phyloP scores from a whole-genome alignment of 805 yeast species.

The Candida montana region DNA sequence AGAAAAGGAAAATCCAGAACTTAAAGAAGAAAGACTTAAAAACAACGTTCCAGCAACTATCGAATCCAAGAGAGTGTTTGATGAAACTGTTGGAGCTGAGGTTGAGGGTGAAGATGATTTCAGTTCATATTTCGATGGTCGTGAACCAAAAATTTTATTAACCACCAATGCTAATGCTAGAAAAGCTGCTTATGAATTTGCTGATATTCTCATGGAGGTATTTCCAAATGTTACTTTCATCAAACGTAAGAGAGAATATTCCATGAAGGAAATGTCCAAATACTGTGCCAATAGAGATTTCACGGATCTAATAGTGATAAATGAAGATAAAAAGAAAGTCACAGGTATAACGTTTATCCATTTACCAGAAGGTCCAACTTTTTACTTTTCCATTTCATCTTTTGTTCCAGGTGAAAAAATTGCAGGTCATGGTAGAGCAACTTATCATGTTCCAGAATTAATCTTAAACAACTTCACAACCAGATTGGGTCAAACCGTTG shows the following conservation, averaged over 20 bases:
- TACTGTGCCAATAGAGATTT: slow-evolving; percentile 77
- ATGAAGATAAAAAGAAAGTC: slow-evolving; percentile 89
- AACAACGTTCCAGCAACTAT: slow-evolving; percentile 25
- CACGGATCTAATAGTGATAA: slow-evolving; percentile 83
- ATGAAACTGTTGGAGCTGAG: slow-evolving; percentile 23
- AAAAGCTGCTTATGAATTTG: slow-evolving; percentile 84
- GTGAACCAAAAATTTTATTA: slow-evolving; percentile 72
- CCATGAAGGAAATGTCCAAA: slow-evolving; percentile 81
- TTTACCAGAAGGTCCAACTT: slow-evolving; percentile 92
- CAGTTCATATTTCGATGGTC: slow-evolving; percentile 25
- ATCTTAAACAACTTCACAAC: slow-evolving; percentile 90
- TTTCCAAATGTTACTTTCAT: slow-evolving; percentile 83
- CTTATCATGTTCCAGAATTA: slow-evolving; percentile 88
- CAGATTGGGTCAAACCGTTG: slow-evolving; percentile 88
- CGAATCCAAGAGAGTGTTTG: slow-evolving; percentile 25
- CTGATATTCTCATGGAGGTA: slow-evolving; percentile 77
- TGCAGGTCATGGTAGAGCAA: slow-evolving; percentile 84
- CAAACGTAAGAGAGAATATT: slow-evolving; percentile 79
- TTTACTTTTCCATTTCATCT: slow-evolving; percentile 81
- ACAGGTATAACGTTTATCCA: slow-evolving; percentile 92
- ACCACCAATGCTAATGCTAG: slow-evolving; percentile 88
- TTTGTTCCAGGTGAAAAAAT: slow-evolving; percentile 70
- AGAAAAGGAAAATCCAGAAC: slow-evolving; percentile 77
- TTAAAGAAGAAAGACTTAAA: slow-evolving; percentile 70
- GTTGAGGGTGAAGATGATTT: slow-evolving; percentile 27